A percentile compares a stretch with the other conserved stretches of the same genome.
Conservation (phyloP, 345 rosid species). For the Arabis hirsuta region DNA sequence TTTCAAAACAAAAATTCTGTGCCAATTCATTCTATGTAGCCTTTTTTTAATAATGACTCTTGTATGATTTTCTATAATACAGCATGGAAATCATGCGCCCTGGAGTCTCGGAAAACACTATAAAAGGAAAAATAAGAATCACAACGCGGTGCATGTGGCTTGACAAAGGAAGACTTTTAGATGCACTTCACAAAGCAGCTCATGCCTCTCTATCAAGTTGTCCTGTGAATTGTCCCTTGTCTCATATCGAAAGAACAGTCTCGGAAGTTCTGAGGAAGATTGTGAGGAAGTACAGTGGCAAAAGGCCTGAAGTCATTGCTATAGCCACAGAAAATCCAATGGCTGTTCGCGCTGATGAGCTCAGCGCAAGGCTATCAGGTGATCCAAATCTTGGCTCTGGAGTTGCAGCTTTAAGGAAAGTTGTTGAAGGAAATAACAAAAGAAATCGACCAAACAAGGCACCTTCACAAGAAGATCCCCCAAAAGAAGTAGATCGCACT, state of each 20-base stretch:
- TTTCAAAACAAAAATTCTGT: neutral
- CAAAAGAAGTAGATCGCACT: conserved; percentile 34
- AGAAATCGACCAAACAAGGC: conserved; percentile 44
- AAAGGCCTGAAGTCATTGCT: conserved; percentile 93
- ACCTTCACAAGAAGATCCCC: conserved; percentile 41
- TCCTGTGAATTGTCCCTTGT: conserved; percentile 81
- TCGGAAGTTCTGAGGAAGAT: conserved; percentile 84
- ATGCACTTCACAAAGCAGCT: conserved; percentile 91
- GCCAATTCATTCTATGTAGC: neutral
- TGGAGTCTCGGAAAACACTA: conserved; percentile 50
- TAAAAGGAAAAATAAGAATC: conserved; percentile 92
- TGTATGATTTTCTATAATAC: conserved; percentile 38
- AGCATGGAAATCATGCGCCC: conserved; percentile 96
- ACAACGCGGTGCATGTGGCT: conserved; percentile 98
- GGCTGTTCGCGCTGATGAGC: conserved; percentile 74
- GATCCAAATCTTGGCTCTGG: conserved; percentile 60
- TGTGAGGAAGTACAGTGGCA: conserved; percentile 94
- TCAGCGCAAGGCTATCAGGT: conserved; percentile 66
- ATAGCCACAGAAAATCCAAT: conserved; percentile 81
- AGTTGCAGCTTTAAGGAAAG: conserved; percentile 59
- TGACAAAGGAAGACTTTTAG: conserved; percentile 93
- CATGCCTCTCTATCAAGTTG: conserved; percentile 90
- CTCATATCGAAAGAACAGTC: conserved; percentile 92
- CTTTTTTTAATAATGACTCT: conserved; percentile 1
- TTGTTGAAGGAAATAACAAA: conserved; percentile 52